Conservation (phyloP, 805 yeast species). For the Barnettozyma sp. region DNA sequence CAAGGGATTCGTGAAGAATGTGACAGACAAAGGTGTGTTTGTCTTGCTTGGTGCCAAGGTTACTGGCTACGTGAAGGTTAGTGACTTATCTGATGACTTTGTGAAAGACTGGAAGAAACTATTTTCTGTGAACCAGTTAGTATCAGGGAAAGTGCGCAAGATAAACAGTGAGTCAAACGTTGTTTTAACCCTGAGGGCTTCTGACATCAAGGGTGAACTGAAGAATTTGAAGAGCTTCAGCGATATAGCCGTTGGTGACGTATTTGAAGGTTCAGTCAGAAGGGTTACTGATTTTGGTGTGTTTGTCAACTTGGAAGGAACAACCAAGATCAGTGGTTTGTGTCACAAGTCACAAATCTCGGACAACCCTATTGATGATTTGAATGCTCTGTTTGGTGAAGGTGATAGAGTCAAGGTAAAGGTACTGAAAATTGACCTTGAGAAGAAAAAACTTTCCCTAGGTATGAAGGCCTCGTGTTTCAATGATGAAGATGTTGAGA, state of each 20-base stretch:
- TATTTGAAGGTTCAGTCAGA: conserved; percentile 71
- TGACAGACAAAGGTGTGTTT: conserved; percentile 71
- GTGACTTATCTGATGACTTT: conserved; percentile 74
- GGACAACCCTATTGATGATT: conserved; percentile 53
- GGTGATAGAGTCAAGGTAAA: conserved; percentile 91
- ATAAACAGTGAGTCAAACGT: conserved; percentile 58
- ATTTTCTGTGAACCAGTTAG: conserved; percentile 63
- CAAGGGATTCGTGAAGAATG: conserved; percentile 71
- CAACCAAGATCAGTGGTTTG: conserved; percentile 71
- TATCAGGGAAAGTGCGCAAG: conserved; percentile 63
- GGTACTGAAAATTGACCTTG: conserved; percentile 53
- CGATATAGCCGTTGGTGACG: conserved; percentile 63
- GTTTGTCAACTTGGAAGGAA: conserved; percentile 72
- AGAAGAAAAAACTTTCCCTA: conserved; percentile 70
- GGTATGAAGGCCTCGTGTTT: conserved; percentile 96
- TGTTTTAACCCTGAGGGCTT: conserved; percentile 71
- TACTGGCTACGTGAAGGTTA: conserved; percentile 72
- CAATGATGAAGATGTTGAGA: conserved; percentile 29
- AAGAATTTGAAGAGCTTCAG: conserved; percentile 52
- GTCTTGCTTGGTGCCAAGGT: conserved; percentile 65
- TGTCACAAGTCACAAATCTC: conserved; percentile 85
- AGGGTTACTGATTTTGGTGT: conserved; percentile 86
- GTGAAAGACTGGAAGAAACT: conserved; percentile 84
- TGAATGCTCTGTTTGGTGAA: conserved; percentile 63
- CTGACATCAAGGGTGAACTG: conserved; percentile 68